These are phyloP conservation scores for Ceriops tagal DNA, from an alignment of 345 rosid genomes.

Conservation along the genomic window DNA sequence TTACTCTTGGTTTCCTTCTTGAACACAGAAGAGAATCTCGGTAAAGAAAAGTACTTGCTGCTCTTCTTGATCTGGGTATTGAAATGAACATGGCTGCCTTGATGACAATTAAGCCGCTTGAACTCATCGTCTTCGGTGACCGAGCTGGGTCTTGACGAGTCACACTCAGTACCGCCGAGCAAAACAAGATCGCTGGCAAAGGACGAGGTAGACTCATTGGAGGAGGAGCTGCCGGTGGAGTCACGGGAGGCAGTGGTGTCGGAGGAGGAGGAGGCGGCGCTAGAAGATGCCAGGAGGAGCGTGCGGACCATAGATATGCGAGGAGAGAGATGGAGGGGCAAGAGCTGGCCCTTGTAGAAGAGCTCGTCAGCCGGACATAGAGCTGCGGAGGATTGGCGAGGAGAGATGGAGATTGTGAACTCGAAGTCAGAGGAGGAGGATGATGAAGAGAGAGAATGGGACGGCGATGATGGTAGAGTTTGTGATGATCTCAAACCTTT, in stretches of 20 bases:
- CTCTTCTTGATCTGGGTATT: conserved; percentile 36
- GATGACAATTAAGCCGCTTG: conserved; percentile 25
- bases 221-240: conserved; percentile 62
- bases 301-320: conserved; percentile 94
- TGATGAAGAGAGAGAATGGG: conserved; percentile 71
- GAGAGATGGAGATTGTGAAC: conserved; percentile 73
- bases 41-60: conserved; percentile 56
- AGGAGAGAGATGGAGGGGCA: conserved; percentile 89
- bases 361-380: conserved; percentile 94
- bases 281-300: conserved; percentile 71
- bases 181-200: conserved; percentile 47
- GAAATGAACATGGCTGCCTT: conserved; percentile 5
- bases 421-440: conserved; percentile 88
- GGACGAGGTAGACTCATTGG: conserved; percentile 59
- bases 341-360: conserved; percentile 96
- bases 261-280: conserved; percentile 59
- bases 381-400: conserved; percentile 62
- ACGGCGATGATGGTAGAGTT: conserved; percentile 64
- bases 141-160: conserved; percentile 86
- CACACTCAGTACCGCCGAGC: conserved; percentile 38
- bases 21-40: conserved; percentile 85
- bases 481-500: conserved; percentile 39
- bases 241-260: conserved; percentile 69
- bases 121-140: conserved; percentile 70
- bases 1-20: conserved; percentile 53